Percentiles rank a stretch among this genome's conserved stretches.
phyloP scores from a whole-genome alignment of 148 eudicot species.

The Pharnaceum exiguum region DNA sequence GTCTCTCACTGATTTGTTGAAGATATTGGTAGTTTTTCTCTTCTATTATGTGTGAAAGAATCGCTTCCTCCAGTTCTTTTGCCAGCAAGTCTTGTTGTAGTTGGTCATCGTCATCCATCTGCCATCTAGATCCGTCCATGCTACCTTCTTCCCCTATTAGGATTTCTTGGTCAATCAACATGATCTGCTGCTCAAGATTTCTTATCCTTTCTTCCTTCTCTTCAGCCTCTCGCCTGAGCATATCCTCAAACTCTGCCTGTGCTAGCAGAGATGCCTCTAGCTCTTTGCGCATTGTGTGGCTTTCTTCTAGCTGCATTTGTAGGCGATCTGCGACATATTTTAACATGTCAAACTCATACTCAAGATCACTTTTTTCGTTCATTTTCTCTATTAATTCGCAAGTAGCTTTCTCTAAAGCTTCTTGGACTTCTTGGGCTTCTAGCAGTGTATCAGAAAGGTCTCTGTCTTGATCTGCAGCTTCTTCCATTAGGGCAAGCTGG shows the following conservation, averaged over 20 bases:
- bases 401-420: constrained; percentile 42
- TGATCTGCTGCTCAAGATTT: constrained; percentile 42
- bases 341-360: constrained; percentile 68
- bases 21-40: constrained; percentile 11
- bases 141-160: constrained; percentile 14
- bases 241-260: constrained; percentile 56
- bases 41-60: constrained; percentile 17
- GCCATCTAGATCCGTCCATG: not conserved
- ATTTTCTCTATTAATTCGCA: constrained; percentile 52
- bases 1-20: not conserved
- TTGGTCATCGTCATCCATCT: constrained; percentile 17
- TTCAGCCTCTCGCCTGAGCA: constrained; percentile 46
- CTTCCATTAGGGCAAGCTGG: constrained; percentile 23
- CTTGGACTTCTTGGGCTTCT: constrained; percentile 26
- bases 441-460: constrained; percentile 31
- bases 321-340: constrained; percentile 50
- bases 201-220: constrained; percentile 38
- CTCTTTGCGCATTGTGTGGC: constrained; percentile 42
- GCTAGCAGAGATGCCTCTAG: constrained; percentile 72
- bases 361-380: constrained; percentile 54
- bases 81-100: constrained; percentile 20
- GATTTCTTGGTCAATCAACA: constrained; percentile 22
- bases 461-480: constrained; percentile 25
- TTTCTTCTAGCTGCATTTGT: constrained; percentile 42
- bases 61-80: constrained; percentile 28